Conservation (phyloP, 257 asterid species). For the Fraxinus anomala region DNA sequence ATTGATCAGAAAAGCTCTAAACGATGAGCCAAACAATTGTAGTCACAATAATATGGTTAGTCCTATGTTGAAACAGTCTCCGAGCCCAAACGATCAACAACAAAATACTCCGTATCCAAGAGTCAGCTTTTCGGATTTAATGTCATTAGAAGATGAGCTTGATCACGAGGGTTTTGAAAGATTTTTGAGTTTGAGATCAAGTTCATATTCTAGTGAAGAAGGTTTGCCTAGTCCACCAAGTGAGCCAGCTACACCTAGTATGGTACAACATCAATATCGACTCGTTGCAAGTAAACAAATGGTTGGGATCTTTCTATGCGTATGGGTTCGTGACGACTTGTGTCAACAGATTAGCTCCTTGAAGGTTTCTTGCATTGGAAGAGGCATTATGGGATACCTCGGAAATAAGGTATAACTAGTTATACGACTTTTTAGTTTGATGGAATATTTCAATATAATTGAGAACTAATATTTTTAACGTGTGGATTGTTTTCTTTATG, state of each 20-base stretch:
- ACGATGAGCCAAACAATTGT: slow-evolving; percentile 23
- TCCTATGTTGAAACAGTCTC: slow-evolving; percentile 28
- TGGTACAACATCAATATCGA: slow-evolving; percentile 29
- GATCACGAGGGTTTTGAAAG: slow-evolving; percentile 24
- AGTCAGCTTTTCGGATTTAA: slow-evolving; percentile 56
- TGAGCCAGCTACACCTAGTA: background rate
- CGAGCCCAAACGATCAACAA: slow-evolving; percentile 11
- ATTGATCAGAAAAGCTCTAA: slow-evolving; percentile 53
- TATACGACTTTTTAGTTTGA: background rate
- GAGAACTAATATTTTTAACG: background rate
- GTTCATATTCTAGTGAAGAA: slow-evolving; percentile 29
- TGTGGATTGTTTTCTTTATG: background rate
- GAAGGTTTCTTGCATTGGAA: slow-evolving; percentile 55
- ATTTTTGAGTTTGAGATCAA: slow-evolving; percentile 20
- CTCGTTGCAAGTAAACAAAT: slow-evolving; percentile 61
- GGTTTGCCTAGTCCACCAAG: slow-evolving; percentile 21
- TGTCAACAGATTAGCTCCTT: slow-evolving; percentile 38
- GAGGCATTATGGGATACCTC: slow-evolving; percentile 66
- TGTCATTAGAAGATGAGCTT: slow-evolving; percentile 38
- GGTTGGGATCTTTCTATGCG: slow-evolving; percentile 56
- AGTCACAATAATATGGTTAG: slow-evolving; percentile 1
- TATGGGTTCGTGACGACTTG: slow-evolving; percentile 50
- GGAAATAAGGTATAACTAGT: slow-evolving; percentile 52
- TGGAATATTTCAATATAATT: background rate
- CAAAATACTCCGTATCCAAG: slow-evolving; percentile 33